A percentile compares a stretch with the other conserved stretches of the same genome.
Evolutionary conservation across 345 rosid species (phyloP).

Genomic region (Hibiscus trionum): DNA sequence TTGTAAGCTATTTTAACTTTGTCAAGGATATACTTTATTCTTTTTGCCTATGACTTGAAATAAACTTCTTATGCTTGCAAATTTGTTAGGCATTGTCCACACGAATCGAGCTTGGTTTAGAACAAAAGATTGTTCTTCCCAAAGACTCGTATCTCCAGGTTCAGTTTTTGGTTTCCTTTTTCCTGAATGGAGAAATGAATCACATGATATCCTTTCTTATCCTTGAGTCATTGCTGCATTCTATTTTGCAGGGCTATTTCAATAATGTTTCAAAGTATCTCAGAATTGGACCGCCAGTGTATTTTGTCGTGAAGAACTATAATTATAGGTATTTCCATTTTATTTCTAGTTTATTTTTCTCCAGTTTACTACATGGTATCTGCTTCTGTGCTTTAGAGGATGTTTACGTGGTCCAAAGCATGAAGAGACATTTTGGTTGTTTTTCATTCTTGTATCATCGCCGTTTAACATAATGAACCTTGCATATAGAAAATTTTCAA

Average conservation of each 20-base stretch:
- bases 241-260: constrained; percentile 69
- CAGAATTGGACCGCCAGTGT: constrained; percentile 89
- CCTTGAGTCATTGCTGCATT: constrained; percentile 14
- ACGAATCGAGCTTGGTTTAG: constrained; percentile 89
- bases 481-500: background rate
- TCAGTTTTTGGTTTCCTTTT: constrained; percentile 13
- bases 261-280: constrained; percentile 68
- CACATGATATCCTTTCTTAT: constrained; percentile 29
- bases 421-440: background rate
- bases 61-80: constrained; percentile 15
- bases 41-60: background rate
- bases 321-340: constrained; percentile 64
- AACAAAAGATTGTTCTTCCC: constrained; percentile 94
- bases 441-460: background rate
- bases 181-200: constrained; percentile 4
- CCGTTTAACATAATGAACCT: background rate
- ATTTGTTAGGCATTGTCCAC: constrained; percentile 69
- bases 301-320: constrained; percentile 86
- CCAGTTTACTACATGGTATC: background rate
- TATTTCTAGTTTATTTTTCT: constrained; percentile 12
- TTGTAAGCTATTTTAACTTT: constrained; percentile 47
- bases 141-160: constrained; percentile 97
- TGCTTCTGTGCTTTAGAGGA: constrained; percentile 1
- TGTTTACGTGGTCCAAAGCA: constrained; percentile 12
- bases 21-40: background rate